Evolutionary conservation across 805 yeast genomes (phyloP), one percentile per base, ranked within the genome.

Genomic region (Spathaspora girioi): DNA sequence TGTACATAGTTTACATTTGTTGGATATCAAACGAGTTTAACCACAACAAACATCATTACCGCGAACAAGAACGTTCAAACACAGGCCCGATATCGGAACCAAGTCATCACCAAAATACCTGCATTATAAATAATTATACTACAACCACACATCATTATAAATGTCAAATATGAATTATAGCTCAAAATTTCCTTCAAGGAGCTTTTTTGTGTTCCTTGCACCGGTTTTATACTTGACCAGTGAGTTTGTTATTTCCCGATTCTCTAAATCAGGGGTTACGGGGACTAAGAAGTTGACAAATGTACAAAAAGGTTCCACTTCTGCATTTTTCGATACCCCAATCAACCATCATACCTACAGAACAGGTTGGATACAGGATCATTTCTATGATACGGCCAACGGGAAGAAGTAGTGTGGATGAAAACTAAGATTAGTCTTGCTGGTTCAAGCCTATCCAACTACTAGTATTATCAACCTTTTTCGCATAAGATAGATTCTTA

Each of bases 151-250:
- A n/a, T n/a, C n/a, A 15, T 15, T 15, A 10, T 35, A 10, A 31
- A 31, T 14, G 10, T 3, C 40, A 12, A 35, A 35, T 35, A 35
- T 35, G 40, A 35, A 35, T 35, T 35, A 35, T 14, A 14, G 40
- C 17, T n/a, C 40, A 35, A 35, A 35, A n/a, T 35, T 35, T n/a
- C 40, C 40, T 14, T 14, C 40, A 14, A 35, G 9, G 18, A 35
- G 40, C 18, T 35, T 35, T 3, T 35, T 35, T 35, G 17, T 35
- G 31, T 50, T 61, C 26, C 52, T 67, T 38, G 62, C 67, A 0
- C 71, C 71, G 6, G 57, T 59, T 12, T 65, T 67, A 43, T 47
- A 66, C 11, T 51, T 67, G 17, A 60, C 65, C 14, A 56, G 67
- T 3, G 71, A 67, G 18, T 62, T 62, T 47, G 47, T 66, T 5